phyloP scores from a whole-genome alignment of 176 grass and related monocot genomes.

The Chrysopogon serrulatus region DNA sequence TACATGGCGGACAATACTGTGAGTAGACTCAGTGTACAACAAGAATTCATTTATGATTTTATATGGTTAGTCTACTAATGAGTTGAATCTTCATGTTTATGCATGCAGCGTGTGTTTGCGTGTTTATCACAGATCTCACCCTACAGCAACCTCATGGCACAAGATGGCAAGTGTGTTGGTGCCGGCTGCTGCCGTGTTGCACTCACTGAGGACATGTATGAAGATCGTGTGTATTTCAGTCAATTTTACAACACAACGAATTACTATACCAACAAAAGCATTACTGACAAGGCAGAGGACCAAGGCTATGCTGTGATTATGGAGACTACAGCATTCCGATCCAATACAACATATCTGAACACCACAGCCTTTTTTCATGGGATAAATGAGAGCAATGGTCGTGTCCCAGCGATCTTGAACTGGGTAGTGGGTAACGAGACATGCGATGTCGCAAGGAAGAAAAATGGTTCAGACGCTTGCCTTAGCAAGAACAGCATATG shows the following conservation, averaged over 20 bases:
- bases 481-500: slow-evolving; percentile 1
- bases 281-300: not conserved
- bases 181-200: slow-evolving; percentile 5
- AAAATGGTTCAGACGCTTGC: slow-evolving; percentile 3
- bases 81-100: not conserved
- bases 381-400: not conserved
- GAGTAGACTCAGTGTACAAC: not conserved
- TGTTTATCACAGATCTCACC: not conserved
- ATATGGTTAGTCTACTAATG: not conserved
- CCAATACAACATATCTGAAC: not conserved
- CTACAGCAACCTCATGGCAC: not conserved
- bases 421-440: slow-evolving; percentile 24
- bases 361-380: not conserved
- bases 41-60: not conserved
- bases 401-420: slow-evolving; percentile 8
- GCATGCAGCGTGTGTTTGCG: not conserved
- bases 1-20: not conserved
- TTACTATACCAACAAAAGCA: no score
- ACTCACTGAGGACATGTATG: not conserved
- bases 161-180: not conserved
- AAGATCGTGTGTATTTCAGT: not conserved
- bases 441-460: not conserved
- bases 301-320: not conserved
- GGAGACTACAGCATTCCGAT: not conserved
- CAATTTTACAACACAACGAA: not conserved